Evolutionary conservation across 2,329 filamentous ascomycete species (phyloP).

Genomic region (Penicillium sclerotigenum): DNA sequence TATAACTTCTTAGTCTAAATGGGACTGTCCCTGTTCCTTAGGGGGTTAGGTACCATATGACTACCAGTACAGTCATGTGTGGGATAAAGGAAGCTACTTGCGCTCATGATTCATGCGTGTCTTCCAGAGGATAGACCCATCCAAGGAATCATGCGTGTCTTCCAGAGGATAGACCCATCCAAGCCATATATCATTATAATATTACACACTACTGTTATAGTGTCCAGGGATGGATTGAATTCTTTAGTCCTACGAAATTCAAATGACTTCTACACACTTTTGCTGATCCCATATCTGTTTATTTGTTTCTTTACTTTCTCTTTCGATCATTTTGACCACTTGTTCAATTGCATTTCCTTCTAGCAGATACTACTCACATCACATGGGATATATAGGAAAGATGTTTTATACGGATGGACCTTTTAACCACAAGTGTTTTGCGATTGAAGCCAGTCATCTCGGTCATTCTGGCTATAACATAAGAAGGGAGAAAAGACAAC

Average conservation of each 20-base stretch:
- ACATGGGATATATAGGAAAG: neutral
- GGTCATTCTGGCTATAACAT: neutral
- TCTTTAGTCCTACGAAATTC: too few relatives aligned
- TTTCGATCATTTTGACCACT: neutral
- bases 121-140: neutral
- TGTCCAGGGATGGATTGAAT: neutral
- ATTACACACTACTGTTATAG: neutral
- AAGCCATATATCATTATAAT: neutral
- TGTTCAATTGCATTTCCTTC: neutral
- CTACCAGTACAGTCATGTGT: neutral
- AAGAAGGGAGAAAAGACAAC: too few relatives aligned
- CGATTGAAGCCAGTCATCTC: neutral
- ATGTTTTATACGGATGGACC: too few relatives aligned
- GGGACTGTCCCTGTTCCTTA: neutral
- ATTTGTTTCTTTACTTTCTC: neutral
- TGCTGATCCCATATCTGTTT: neutral
- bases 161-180: neutral
- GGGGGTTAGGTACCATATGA: neutral
- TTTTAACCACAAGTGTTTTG: neutral
- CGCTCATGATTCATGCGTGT: neutral
- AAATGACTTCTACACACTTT: neutral
- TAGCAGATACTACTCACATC: neutral
- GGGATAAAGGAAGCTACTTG: neutral
- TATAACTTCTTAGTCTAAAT: neutral
- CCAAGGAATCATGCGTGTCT: neutral